Evolutionary conservation across 2,329 filamentous ascomycete species (phyloP).

Genomic region (Penicillium sp.): DNA sequence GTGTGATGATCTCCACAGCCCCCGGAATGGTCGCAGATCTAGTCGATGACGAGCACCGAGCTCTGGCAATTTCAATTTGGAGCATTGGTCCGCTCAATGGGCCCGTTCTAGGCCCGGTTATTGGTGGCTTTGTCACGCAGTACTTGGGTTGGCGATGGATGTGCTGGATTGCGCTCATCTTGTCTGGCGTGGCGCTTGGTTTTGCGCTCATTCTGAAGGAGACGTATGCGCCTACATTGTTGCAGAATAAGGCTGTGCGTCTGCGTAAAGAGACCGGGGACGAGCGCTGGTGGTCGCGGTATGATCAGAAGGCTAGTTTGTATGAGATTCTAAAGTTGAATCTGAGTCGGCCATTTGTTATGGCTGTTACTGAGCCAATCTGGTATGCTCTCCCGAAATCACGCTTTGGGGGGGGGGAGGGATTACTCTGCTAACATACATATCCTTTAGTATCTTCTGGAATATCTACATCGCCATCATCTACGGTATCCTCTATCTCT

Average conservation of each 20-base stretch:
- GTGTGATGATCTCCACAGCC: conserved; percentile 81
- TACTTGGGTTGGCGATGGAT: conserved; percentile 84
- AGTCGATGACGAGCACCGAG: conserved; percentile 76
- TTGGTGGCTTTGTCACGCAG: conserved; percentile 77
- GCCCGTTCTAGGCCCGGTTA: conserved; percentile 66
- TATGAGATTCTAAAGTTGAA: conserved; percentile 72
- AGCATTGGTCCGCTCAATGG: conserved; percentile 84
- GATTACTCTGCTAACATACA: conserved; percentile 9
- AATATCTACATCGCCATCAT: conserved; percentile 73
- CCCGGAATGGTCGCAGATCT: conserved; percentile 85
- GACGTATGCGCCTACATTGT: conserved; percentile 74
- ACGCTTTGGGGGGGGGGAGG: too few relatives aligned
- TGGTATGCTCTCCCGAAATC: conserved; percentile 57
- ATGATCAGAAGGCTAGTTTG: conserved; percentile 73
- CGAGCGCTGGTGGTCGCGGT: conserved; percentile 75
- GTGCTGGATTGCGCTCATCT: conserved; percentile 78
- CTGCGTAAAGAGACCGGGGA: conserved; percentile 72
- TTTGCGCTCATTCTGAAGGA: conserved; percentile 68
- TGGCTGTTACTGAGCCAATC: conserved; percentile 82
- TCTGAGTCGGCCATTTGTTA: conserved; percentile 74
- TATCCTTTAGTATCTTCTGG: conserved; percentile 70
- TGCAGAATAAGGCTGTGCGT: conserved; percentile 68
- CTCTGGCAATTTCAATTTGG: conserved; percentile 83
- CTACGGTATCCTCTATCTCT: conserved; percentile 86
- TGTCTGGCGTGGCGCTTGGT: conserved; percentile 65